Percentiles rank a stretch among this genome's conserved stretches.
Evolutionary conservation across 257 asterid genomes (phyloP).

Genomic region (Gynochthodes officinalis): DNA sequence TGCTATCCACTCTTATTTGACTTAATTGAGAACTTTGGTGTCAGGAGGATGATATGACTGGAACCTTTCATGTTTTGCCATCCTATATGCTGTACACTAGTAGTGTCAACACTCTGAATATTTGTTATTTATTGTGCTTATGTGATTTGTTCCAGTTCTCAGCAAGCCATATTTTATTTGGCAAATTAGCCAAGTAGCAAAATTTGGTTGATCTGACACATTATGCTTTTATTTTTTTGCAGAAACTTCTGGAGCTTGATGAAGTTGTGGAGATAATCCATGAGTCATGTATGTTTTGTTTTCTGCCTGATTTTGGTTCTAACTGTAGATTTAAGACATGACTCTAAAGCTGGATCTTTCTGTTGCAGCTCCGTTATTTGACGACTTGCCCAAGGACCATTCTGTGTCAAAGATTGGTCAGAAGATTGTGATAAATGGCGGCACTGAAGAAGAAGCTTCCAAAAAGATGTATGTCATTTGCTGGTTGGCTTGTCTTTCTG

Average conservation of each 20-base stretch:
- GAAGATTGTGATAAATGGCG: slow-evolving; percentile 49
- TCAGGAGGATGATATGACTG: not conserved
- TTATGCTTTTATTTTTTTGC: slow-evolving; percentile 17
- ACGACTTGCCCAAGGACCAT: slow-evolving; percentile 47
- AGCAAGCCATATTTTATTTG: not conserved
- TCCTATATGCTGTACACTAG: not conserved
- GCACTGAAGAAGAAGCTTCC: slow-evolving; percentile 27
- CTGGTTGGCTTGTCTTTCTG: slow-evolving; percentile 7
- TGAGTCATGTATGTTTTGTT: slow-evolving; percentile 47
- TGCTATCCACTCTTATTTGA: not conserved
- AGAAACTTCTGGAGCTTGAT: slow-evolving; percentile 61
- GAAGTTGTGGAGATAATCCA: slow-evolving; percentile 28
- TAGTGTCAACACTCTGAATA: not conserved
- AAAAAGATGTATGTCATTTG: slow-evolving; percentile 39
- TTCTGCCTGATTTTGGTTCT: not conserved
- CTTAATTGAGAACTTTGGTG: not conserved
- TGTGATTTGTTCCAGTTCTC: not conserved
- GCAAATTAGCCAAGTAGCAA: not conserved
- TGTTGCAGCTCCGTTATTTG: slow-evolving; percentile 34
- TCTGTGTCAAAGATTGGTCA: slow-evolving; percentile 45
- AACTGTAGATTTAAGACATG: not conserved
- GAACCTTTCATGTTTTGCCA: not conserved
- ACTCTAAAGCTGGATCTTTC: slow-evolving; percentile 11
- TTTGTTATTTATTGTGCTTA: not conserved
- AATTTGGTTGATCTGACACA: not conserved